These are phyloP conservation scores for Tolypocladium pustulatum DNA, from an alignment of 2,329 filamentous ascomycete genomes.

Conservation along the genomic window DNA sequence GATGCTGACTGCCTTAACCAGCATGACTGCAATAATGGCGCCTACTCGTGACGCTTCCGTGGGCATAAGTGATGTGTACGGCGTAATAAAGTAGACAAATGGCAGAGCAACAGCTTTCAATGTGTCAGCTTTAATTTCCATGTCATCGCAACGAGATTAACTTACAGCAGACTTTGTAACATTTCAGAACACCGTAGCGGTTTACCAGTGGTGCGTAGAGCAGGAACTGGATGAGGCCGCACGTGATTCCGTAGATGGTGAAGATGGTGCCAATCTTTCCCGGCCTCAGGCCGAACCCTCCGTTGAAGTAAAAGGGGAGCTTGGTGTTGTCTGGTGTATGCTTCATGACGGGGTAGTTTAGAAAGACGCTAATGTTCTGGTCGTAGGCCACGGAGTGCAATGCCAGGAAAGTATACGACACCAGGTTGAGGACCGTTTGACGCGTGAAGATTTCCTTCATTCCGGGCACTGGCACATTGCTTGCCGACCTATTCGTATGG, in stretches of 20 bases:
- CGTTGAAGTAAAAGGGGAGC: constrained; percentile 71
- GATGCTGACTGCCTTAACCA: constrained; percentile 61
- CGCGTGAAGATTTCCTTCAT: constrained; percentile 59
- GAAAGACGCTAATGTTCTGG: constrained; percentile 78
- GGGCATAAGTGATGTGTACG: constrained; percentile 62
- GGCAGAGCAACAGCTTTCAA: constrained; percentile 55
- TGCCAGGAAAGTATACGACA: constrained; percentile 71
- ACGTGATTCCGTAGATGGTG: constrained; percentile 68
- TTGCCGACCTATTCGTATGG: constrained; percentile 13
- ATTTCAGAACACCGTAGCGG: constrained; percentile 62
- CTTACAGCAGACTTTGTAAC: constrained; percentile 54
- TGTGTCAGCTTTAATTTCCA: neutral
- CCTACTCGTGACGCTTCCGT: constrained; percentile 38
- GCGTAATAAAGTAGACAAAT: constrained; percentile 67
- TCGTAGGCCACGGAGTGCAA: constrained; percentile 79
- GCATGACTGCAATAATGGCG: constrained; percentile 57
- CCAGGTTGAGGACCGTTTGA: constrained; percentile 65
- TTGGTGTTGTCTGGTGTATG: constrained; percentile 47
- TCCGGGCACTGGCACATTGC: constrained; percentile 16
- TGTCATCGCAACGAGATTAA: neutral
- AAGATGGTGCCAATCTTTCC: constrained; percentile 77
- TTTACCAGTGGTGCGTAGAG: constrained; percentile 69
- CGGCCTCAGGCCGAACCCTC: constrained; percentile 67
- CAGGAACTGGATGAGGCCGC: constrained; percentile 76
- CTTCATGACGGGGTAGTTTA: constrained; percentile 59